Evolutionary conservation across 2,329 filamentous ascomycete genomes (phyloP).

Genomic region (Ophiostoma australiae): DNA sequence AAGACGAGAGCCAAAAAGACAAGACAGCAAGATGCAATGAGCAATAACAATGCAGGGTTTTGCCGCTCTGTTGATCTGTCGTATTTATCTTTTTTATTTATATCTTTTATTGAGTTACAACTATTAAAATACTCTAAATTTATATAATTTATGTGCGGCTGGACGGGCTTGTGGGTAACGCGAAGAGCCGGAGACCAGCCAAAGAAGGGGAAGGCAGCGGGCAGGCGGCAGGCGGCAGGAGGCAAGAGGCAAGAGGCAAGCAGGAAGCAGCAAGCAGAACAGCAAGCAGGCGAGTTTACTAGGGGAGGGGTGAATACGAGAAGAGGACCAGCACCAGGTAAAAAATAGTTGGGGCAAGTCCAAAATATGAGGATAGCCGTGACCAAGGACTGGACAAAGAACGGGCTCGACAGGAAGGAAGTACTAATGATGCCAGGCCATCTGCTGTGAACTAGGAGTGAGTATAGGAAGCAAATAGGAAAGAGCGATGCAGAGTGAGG

Average conservation of each 20-base stretch:
- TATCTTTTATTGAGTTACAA: not conserved
- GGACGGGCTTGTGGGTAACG: constrained; percentile 13
- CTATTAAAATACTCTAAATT: not conserved
- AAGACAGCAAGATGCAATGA: constrained; percentile 8
- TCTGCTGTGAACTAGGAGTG: not conserved
- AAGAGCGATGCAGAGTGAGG: not conserved
- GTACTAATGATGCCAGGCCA: not conserved
- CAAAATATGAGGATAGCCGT: not conserved
- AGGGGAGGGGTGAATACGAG: constrained; percentile 8
- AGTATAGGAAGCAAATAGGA: not conserved
- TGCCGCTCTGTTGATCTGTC: constrained; percentile 10
- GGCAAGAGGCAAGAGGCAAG: not conserved
- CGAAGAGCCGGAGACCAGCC: constrained; percentile 12
- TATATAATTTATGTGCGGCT: not conserved
- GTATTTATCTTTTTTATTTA: constrained; percentile 8
- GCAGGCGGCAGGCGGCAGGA: not conserved
- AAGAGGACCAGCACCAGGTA: not conserved
- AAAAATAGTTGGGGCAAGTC: constrained; percentile 3
- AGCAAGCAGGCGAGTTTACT: not conserved
- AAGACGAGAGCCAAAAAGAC: constrained; percentile 11
- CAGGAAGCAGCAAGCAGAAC: not conserved
- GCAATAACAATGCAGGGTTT: constrained; percentile 7
- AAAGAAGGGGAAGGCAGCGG: not conserved
- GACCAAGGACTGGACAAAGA: constrained; percentile 6
- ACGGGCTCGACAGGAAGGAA: not conserved